Conservation (phyloP, 192 early-diverging fungal species). For the Chytriomyces sp. region DNA sequence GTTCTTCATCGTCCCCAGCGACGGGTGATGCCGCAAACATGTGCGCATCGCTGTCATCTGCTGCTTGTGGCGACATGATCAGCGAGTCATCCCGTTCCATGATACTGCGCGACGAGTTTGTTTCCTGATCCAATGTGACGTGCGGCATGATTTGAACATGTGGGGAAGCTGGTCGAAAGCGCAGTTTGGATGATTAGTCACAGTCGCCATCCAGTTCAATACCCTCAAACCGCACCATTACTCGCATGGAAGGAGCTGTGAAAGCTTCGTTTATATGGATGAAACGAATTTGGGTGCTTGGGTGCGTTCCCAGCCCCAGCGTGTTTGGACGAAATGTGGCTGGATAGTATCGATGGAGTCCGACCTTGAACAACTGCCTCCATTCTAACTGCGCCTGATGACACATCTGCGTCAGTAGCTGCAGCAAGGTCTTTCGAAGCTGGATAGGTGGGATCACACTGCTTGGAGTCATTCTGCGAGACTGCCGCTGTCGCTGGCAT, state of each 20-base stretch:
- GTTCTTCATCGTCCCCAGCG: conserved; percentile 1
- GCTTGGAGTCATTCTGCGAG: no score
- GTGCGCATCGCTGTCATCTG: not conserved
- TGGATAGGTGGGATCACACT: no score
- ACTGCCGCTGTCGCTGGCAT: no score
- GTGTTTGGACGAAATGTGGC: no score
- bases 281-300: conserved; percentile 1
- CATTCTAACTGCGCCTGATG: no score
- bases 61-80: not conserved
- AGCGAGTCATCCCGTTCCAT: not conserved
- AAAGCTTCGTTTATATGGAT: not conserved
- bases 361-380: no score
- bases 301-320: not conserved
- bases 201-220: not conserved
- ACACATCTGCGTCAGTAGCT: no score
- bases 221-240: not conserved
- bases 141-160: not conserved
- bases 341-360: no score
- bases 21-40: not conserved
- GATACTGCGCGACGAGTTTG: not conserved
- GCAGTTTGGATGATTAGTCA: not conserved
- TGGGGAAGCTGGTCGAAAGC: not conserved
- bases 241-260: not conserved
- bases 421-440: no score
- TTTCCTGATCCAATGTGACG: not conserved